A percentile compares a stretch with the other conserved stretches of the same genome.
These are phyloP conservation scores for Leccinum disarticulatum DNA, from an alignment of 768 basidiomycete species.

Conservation along the genomic window DNA sequence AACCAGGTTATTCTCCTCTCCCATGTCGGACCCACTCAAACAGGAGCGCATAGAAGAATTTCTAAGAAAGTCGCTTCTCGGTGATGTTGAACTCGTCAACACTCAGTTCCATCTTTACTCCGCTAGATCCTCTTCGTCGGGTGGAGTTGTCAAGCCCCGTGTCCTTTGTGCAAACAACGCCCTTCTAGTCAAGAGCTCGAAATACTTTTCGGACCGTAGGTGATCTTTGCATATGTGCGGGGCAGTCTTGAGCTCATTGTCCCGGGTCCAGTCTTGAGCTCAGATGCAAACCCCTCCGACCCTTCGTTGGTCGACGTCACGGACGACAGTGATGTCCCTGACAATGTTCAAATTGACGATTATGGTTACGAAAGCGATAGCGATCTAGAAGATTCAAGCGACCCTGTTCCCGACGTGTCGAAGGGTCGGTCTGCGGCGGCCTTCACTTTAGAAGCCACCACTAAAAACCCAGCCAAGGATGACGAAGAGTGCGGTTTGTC, in stretches of 20 bases:
- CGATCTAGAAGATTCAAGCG: neutral
- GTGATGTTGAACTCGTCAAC: no score
- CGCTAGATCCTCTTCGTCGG: no score
- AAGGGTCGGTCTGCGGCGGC: neutral
- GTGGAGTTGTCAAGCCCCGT: no score
- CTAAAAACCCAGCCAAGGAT: neutral
- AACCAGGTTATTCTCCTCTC: no score
- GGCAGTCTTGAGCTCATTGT: neutral
- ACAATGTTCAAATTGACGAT: neutral
- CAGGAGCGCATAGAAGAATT: no score
- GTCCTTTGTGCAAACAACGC: no score
- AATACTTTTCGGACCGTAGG: neutral
- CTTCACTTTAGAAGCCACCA: neutral
- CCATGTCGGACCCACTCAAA: no score
- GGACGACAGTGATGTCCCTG: neutral
- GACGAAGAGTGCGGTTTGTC: neutral
- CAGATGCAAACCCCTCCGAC: neutral
- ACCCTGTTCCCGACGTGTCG: neutral
- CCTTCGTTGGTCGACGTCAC: neutral
- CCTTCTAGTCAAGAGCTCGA: no score
- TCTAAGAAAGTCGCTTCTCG: no score
- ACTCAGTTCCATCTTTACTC: no score
- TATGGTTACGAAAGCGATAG: neutral
- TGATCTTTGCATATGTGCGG: neutral
- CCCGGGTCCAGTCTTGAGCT: neutral